phyloP scores from a whole-genome alignment of 2,329 filamentous ascomycete genomes.

The Ophiosphaerella herpotricha region DNA sequence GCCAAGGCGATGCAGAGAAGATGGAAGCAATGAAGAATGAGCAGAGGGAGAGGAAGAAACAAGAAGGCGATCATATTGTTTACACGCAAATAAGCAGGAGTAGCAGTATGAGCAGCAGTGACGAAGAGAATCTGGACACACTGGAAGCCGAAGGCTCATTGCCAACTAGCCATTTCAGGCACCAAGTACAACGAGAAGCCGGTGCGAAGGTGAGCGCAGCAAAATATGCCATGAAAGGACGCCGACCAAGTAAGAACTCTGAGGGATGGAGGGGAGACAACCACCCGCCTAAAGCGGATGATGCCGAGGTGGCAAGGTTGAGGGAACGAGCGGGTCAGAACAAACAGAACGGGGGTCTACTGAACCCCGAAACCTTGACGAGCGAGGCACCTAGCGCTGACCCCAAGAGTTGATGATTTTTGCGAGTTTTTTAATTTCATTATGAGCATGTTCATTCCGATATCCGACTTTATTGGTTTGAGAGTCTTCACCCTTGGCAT shows the following conservation, averaged over 20 bases:
- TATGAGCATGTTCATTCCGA: background rate
- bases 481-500: background rate
- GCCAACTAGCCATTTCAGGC: conserved; percentile 30
- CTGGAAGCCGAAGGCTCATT: conserved; percentile 30
- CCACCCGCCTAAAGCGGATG: conserved; percentile 20
- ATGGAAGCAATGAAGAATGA: conserved; percentile 75
- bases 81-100: conserved; percentile 58
- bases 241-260: conserved; percentile 22
- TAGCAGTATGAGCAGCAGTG: conserved; percentile 58
- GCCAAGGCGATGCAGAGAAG: conserved; percentile 70
- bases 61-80: conserved; percentile 56
- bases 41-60: conserved; percentile 76
- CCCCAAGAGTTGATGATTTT: conserved; percentile 1
- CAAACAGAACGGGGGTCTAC: background rate
- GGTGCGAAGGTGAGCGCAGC: conserved; percentile 25
- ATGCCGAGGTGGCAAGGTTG: conserved; percentile 12
- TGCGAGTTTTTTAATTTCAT: background rate
- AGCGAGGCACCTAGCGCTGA: background rate
- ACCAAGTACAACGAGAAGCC: conserved; percentile 33
- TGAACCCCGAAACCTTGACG: background rate
- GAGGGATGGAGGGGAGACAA: conserved; percentile 31
- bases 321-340: conserved; percentile 8
- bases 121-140: conserved; percentile 61
- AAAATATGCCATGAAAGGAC: conserved; percentile 33
- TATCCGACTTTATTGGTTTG: background rate